phyloP scores from a whole-genome alignment of 108 stramenopile genomes.

The Pseudonitzschia multiseries region DNA sequence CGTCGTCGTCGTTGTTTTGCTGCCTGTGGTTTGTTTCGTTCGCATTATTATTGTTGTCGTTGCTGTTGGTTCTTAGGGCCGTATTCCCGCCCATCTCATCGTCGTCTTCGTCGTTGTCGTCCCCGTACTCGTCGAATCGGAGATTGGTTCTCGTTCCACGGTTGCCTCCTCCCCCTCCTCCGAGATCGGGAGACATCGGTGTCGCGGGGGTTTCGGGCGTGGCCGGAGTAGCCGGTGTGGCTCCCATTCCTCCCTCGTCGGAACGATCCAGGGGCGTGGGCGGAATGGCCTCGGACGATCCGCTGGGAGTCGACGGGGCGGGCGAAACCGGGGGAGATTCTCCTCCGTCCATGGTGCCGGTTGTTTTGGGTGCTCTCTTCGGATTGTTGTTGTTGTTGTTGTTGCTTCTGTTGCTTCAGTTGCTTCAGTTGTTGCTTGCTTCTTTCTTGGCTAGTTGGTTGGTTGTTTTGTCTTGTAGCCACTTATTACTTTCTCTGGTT shows the following conservation, averaged over 20 bases:
- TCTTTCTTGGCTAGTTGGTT: no score
- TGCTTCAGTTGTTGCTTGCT: no score
- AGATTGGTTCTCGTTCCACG: not conserved
- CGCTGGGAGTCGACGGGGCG: not conserved
- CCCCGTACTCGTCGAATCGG: conserved; percentile 1
- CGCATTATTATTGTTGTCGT: conserved; percentile 5
- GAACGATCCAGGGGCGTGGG: conserved; percentile 8
- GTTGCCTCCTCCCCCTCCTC: not conserved
- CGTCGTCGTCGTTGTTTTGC: not conserved
- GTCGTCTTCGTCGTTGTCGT: not conserved
- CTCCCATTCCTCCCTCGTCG: conserved; percentile 3
- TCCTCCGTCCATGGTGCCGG: not conserved
- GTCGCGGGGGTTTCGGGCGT: conserved; percentile 6
- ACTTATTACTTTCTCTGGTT: no score
- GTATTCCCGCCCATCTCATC: not conserved
- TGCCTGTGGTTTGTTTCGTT: not conserved
- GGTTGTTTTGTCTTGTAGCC: no score
- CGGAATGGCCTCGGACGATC: conserved; percentile 3
- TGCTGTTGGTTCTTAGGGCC: not conserved
- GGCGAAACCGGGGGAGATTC: not conserved
- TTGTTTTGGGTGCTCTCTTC: not conserved
- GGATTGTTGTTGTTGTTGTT: no score
- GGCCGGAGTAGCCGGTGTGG: not conserved
- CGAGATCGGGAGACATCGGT: not conserved
- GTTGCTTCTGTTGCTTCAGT: no score